phyloP scores from a whole-genome alignment of 192 early-diverging fungal genomes.

The Neocallimastix lanati region DNA sequence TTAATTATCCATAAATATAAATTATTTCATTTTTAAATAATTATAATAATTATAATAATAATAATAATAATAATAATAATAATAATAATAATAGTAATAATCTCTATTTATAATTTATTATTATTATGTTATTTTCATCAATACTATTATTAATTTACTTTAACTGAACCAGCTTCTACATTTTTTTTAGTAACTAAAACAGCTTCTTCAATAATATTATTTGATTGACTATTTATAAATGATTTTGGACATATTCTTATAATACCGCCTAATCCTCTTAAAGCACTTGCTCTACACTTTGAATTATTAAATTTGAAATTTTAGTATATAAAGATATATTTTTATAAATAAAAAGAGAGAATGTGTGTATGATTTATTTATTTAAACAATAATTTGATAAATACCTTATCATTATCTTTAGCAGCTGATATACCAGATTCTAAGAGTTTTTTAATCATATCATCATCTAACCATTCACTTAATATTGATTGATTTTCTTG shows the following conservation, averaged over 20 bases:
- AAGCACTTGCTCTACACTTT: not conserved
- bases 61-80: not conserved
- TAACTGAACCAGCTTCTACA: not conserved
- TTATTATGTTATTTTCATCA: too few species aligned
- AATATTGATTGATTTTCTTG: not conserved
- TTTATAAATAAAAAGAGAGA: too few species aligned
- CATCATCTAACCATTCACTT: not conserved
- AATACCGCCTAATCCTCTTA: not conserved
- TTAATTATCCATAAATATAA: too few species aligned
- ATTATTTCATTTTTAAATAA: too few species aligned
- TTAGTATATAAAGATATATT: too few species aligned
- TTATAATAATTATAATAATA: not conserved
- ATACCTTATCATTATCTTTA: not conserved
- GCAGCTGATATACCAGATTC: not conserved
- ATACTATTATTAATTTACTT: not conserved
- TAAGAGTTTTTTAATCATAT: not conserved
- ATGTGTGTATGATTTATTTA: not conserved
- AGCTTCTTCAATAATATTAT: not conserved
- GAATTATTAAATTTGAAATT: too few species aligned
- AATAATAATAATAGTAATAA: not conserved
- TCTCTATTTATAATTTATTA: too few species aligned
- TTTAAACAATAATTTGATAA: not conserved
- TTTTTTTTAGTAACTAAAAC: not conserved
- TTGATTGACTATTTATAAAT: not conserved
- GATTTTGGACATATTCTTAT: not conserved